Percentiles rank a stretch among this genome's conserved stretches.
phyloP scores from a whole-genome alignment of 352 stramenopile genomes.

The Phytophthora syringae region DNA sequence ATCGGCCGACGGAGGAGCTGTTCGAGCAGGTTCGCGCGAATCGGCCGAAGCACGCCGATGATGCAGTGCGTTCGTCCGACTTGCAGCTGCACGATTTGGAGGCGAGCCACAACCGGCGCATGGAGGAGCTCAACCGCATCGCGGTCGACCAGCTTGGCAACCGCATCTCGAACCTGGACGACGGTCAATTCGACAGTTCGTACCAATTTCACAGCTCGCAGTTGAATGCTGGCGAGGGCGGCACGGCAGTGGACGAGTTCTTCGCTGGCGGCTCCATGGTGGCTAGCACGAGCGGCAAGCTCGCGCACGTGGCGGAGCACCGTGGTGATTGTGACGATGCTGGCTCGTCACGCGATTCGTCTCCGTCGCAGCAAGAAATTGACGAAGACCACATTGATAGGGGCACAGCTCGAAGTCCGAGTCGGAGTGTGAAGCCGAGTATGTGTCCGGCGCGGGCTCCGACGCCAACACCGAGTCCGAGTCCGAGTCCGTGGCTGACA shows the following conservation, averaged over 20 bases:
- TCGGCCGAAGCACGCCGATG: neutral
- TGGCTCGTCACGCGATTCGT: neutral
- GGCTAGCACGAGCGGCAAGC: constrained; percentile 15
- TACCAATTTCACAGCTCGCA: constrained; percentile 36
- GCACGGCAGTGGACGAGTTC: constrained; percentile 34
- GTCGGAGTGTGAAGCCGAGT: neutral
- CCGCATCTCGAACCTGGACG: constrained; percentile 48
- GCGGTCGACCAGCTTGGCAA: constrained; percentile 52
- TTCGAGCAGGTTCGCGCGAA: constrained; percentile 40
- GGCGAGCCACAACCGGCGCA: constrained; percentile 35
- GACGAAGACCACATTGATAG: too few relatives aligned
- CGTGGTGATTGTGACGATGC: constrained; percentile 34
- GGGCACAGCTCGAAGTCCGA: neutral
- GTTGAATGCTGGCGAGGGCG: constrained; percentile 29
- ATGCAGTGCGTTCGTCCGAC: constrained; percentile 28
- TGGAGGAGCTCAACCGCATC: constrained; percentile 48
- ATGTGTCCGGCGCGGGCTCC: too few relatives aligned
- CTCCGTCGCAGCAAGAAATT: neutral
- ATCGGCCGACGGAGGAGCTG: constrained; percentile 36
- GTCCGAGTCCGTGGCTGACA: neutral
- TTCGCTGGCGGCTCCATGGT: constrained; percentile 18
- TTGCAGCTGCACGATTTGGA: constrained; percentile 39
- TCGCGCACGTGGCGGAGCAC: constrained; percentile 27
- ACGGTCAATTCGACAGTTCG: constrained; percentile 30
- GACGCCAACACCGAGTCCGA: neutral